A percentile compares a stretch with the other conserved stretches of the same genome.
Conservation (phyloP, 352 stramenopile species). For the Globisporangium abappressorium region DNA sequence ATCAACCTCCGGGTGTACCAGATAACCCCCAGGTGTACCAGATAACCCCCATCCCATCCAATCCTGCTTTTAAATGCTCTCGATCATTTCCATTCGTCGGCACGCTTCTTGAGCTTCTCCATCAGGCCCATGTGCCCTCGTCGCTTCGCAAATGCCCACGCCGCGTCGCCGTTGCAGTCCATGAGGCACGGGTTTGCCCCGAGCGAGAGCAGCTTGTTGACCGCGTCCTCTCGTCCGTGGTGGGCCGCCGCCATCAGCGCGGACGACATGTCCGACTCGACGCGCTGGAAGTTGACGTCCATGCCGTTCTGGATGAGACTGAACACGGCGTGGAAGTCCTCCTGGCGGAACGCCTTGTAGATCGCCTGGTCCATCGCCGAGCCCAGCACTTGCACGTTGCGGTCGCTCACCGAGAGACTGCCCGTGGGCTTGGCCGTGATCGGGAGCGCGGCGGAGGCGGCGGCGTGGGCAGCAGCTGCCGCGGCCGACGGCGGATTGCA, state of each 20-base stretch:
- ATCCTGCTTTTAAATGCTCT: not conserved
- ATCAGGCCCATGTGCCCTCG: slow-evolving; percentile 61
- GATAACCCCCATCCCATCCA: not conserved
- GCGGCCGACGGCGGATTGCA: slow-evolving; percentile 31
- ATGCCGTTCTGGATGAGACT: slow-evolving; percentile 79
- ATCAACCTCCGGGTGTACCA: not conserved
- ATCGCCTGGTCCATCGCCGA: slow-evolving; percentile 83
- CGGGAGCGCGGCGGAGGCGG: not conserved
- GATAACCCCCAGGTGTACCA: not conserved
- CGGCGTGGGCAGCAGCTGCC: not conserved
- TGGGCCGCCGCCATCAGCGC: slow-evolving; percentile 78
- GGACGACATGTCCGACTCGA: slow-evolving; percentile 72
- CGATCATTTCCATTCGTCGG: slow-evolving; percentile 49
- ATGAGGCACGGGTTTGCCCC: slow-evolving; percentile 62
- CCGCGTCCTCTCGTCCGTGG: slow-evolving; percentile 74
- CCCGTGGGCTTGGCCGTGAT: slow-evolving; percentile 15
- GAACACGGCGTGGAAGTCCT: slow-evolving; percentile 82
- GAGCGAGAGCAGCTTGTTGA: slow-evolving; percentile 55
- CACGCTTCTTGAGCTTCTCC: slow-evolving; percentile 67
- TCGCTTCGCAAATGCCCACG: slow-evolving; percentile 71
- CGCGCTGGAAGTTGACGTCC: slow-evolving; percentile 84
- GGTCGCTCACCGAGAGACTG: slow-evolving; percentile 61
- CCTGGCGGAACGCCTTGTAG: slow-evolving; percentile 70
- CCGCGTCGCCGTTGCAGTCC: slow-evolving; percentile 51
- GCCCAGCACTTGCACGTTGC: slow-evolving; percentile 74